Base-by-base conservation (phyloP, 345 rosid species). In the Gossypium sturtianum region DNA sequence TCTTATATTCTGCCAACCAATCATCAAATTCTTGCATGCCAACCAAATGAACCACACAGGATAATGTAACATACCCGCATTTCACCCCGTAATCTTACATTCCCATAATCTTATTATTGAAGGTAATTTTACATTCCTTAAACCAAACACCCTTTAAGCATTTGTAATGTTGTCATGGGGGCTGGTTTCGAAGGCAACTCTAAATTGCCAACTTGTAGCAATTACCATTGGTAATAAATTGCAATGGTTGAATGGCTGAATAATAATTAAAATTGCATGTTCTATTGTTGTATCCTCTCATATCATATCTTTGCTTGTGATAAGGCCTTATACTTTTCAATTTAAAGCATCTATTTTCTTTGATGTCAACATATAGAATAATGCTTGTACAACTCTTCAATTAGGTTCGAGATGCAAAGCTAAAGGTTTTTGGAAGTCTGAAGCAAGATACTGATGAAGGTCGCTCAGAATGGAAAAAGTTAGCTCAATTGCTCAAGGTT, bases 381-480 rank as follows among this genome's bases (percentile, higher is more conserved):
- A 78, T 73, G 43, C 71, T 67, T 66, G 61, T 80, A 45, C 38
- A 60, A 61, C 74, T 74, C 78, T 66, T 72, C 70, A 74, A 77
- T 80, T 83, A 95, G 99, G 84, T 95, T 82, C 89, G 97, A 68
- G 93, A 91, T 83, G 85, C 92, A 52, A 95, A 95, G 85, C 82
- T 93, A 44, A 93, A 86, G 75, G 86, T 93, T 66, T 80, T 95
- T 61, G 92, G 84, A 72, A 87, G 86, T 82, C 78, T 95, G 53
- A 91, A 90, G 77, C 97, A 87, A 74, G 97, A 80, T 20, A 86
- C 83, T 60, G 94, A 95, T 71, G 97, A 90, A 80, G 97, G 88
- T 58, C 74, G 80, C 56, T 77, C 90, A 23, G 99, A 95, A 72
- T 93, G 99, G 99, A 87, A 80, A 78, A 85, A 84, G 56, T 71